Percentiles rank a stretch among this genome's conserved stretches.
These are phyloP conservation scores for Cordyceps militaris DNA, from an alignment of 2,329 filamentous ascomycete species.

Conservation along the genomic window DNA sequence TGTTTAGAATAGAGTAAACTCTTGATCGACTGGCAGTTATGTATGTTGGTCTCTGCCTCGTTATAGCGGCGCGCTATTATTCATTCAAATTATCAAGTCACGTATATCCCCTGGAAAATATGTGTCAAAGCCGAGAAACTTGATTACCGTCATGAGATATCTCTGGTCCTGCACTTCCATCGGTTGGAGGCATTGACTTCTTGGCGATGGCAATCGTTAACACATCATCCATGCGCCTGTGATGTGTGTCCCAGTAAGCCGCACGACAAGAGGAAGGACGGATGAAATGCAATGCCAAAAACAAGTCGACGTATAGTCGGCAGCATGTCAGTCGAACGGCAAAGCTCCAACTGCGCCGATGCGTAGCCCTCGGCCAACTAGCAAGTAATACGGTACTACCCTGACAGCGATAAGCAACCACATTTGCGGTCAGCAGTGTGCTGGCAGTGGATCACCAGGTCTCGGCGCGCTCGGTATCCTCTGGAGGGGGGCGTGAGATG, in stretches of 20 bases:
- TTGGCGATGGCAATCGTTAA: no score
- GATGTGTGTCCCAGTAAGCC: neutral
- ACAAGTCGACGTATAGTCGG: neutral
- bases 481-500: neutral
- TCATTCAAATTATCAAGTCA: no score
- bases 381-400: neutral
- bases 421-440: neutral
- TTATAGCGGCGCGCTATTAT: no score
- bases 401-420: neutral
- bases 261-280: neutral
- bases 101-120: no score
- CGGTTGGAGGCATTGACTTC: neutral
- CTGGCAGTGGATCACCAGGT: neutral
- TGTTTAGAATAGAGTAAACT: neutral
- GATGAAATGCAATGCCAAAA: neutral
- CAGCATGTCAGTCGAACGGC: neutral
- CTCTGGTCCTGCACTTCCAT: neutral
- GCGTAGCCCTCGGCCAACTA: neutral
- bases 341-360: neutral
- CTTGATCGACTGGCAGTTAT: no score
- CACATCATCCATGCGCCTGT: neutral
- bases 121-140: neutral
- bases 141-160: neutral
- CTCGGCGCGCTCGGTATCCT: neutral
- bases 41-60: no score